These are phyloP conservation scores for Pseudocercospora eumusae DNA, from an alignment of 2,329 filamentous ascomycete species.

Conservation along the genomic window DNA sequence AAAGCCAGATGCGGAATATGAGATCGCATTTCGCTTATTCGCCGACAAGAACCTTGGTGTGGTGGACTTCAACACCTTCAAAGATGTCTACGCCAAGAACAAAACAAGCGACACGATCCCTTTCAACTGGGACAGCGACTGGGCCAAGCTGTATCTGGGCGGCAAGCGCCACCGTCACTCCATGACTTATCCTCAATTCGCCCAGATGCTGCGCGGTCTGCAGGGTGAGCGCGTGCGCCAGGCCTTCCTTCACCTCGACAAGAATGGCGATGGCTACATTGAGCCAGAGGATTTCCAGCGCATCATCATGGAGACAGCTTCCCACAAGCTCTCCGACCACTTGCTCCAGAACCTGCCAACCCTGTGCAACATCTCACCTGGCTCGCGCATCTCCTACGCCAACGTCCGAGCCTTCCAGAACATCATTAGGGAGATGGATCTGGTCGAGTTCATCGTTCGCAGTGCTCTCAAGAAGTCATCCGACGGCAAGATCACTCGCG, in stretches of 20 bases:
- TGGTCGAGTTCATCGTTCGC: slow-evolving; percentile 89
- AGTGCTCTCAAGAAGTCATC: slow-evolving; percentile 79
- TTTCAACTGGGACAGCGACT: slow-evolving; percentile 96
- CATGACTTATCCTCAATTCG: slow-evolving; percentile 94
- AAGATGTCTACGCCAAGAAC: slow-evolving; percentile 81
- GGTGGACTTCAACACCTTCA: slow-evolving; percentile 88
- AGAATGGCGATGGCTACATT: slow-evolving; percentile 90
- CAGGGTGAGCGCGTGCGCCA: slow-evolving; percentile 96
- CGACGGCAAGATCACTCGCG: slow-evolving; percentile 90
- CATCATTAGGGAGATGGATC: slow-evolving; percentile 95
- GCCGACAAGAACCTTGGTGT: slow-evolving; percentile 79
- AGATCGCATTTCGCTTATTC: slow-evolving; percentile 96
- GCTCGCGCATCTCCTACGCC: slow-evolving; percentile 94
- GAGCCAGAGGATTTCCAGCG: slow-evolving; percentile 93
- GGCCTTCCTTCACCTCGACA: slow-evolving; percentile 89
- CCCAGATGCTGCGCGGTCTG: slow-evolving; percentile 93
- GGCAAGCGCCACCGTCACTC: slow-evolving; percentile 83
- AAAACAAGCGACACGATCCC: slow-evolving; percentile 82
- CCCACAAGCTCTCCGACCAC: slow-evolving; percentile 97
- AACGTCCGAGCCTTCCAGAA: slow-evolving; percentile 98
- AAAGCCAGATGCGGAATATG: slow-evolving; percentile 97
- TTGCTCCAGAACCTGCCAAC: slow-evolving; percentile 86
- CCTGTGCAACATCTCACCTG: slow-evolving; percentile 88
- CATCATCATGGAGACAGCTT: slow-evolving; percentile 90
- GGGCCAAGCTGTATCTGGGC: slow-evolving; percentile 92